A percentile compares a stretch with the other conserved stretches of the same genome.
phyloP scores from a whole-genome alignment of 495 filamentous ascomycete genomes.

The Tirmania nivea region DNA sequence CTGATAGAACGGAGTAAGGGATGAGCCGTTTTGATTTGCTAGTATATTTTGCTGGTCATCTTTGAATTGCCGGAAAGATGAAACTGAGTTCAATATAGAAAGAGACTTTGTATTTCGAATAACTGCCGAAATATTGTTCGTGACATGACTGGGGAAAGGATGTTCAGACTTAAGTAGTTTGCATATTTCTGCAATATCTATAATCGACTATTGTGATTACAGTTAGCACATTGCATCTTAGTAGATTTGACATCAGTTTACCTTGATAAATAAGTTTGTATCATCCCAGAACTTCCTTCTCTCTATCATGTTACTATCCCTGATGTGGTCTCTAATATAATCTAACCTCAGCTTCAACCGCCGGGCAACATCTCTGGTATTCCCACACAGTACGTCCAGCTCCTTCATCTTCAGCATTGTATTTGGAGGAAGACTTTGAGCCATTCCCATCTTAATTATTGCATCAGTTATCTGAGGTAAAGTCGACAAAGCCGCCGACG shows the following conservation, averaged over 20 bases:
- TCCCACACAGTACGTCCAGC: slow-evolving; percentile 12
- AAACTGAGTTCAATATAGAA: slow-evolving; percentile 16
- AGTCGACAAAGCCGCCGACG: slow-evolving; percentile 10
- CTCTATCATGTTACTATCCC: slow-evolving; percentile 14
- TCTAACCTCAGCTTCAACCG: slow-evolving; percentile 17
- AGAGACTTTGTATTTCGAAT: slow-evolving; percentile 18
- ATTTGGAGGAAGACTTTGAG: slow-evolving; percentile 11
- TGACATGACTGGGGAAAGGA: slow-evolving; percentile 13
- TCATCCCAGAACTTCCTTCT: slow-evolving; percentile 20
- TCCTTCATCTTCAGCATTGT: slow-evolving; percentile 15
- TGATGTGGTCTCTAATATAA: slow-evolving; percentile 4
- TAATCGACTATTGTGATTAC: slow-evolving; percentile 11
- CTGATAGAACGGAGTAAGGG: slow-evolving; percentile 1
- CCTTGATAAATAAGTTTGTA: slow-evolving; percentile 18
- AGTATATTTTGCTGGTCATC: slow-evolving; percentile 1
- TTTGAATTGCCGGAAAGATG: slow-evolving; percentile 13
- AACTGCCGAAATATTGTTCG: slow-evolving; percentile 15
- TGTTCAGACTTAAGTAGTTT: slow-evolving; percentile 17
- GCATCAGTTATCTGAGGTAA: slow-evolving; percentile 12
- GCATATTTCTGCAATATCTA: slow-evolving; percentile 17
- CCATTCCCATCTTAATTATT: slow-evolving; percentile 13
- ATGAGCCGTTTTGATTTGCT: background rate
- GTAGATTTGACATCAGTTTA: slow-evolving; percentile 1
- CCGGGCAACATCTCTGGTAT: slow-evolving; percentile 13
- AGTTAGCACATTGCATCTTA: background rate